These are phyloP conservation scores for Monilinia laxa DNA, from an alignment of 2,329 filamentous ascomycete species.

Conservation along the genomic window DNA sequence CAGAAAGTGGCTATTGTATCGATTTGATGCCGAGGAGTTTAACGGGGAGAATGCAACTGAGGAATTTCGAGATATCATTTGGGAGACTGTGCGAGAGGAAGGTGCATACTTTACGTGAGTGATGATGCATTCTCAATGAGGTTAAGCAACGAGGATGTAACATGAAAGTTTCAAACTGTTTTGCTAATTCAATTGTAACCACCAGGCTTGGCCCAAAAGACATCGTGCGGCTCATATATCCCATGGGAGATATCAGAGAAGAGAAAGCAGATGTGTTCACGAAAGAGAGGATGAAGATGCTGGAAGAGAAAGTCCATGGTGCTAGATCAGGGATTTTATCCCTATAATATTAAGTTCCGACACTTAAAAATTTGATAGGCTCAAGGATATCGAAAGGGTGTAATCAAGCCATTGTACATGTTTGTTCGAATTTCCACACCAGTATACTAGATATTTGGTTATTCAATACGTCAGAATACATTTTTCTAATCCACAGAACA, in stretches of 20 bases:
- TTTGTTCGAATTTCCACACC: too few relatives aligned
- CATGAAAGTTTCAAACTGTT: background rate
- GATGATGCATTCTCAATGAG: background rate
- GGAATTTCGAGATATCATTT: background rate
- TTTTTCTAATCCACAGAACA: too few relatives aligned
- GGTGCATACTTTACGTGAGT: slow-evolving; percentile 16
- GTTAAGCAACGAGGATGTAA: background rate
- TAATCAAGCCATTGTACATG: too few relatives aligned
- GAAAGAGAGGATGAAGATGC: slow-evolving; percentile 2
- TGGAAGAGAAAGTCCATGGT: background rate
- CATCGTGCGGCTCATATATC: slow-evolving; percentile 10
- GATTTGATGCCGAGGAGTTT: slow-evolving; percentile 1
- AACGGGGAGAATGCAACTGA: background rate
- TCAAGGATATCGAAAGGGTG: too few relatives aligned
- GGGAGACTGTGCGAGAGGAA: background rate
- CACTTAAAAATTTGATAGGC: too few relatives aligned
- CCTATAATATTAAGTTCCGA: too few relatives aligned
- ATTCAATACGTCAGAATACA: too few relatives aligned
- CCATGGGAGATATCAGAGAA: background rate
- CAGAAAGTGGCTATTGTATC: slow-evolving; percentile 1
- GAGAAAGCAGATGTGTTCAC: background rate
- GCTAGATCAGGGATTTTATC: too few relatives aligned
- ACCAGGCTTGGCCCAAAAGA: slow-evolving; percentile 4
- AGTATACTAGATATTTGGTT: too few relatives aligned
- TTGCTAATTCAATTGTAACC: background rate